Percentiles rank a stretch among this genome's conserved stretches.
Conservation (phyloP, 164 flowering plant genomes). For the Aristolochia contorta region DNA sequence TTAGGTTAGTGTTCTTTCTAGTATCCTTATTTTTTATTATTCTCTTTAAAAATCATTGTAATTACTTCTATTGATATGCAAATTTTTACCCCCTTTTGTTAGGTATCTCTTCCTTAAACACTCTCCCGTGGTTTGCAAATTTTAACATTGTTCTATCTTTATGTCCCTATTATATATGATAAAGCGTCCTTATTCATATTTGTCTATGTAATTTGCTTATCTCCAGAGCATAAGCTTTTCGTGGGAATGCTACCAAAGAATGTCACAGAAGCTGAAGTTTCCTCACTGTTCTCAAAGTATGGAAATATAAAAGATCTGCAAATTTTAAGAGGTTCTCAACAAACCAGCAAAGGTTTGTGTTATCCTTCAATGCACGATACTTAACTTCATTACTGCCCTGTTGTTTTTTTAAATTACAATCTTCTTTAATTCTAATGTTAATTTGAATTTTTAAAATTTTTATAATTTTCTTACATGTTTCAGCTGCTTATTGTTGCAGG, state of each 20-base stretch:
- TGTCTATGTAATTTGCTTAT: conserved; percentile 1
- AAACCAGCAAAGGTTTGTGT: conserved; percentile 79
- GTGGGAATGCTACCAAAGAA: conserved; percentile 99
- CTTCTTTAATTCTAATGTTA: background rate
- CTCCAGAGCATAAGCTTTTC: conserved; percentile 91
- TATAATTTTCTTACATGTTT: background rate
- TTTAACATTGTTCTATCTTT: background rate
- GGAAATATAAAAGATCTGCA: conserved; percentile 87
- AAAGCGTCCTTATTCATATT: background rate
- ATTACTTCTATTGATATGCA: background rate
- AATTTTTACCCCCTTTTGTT: background rate
- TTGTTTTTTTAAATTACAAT: background rate
- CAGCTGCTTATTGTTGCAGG: conserved; percentile 31
- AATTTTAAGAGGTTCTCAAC: conserved; percentile 89
- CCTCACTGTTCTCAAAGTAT: conserved; percentile 62
- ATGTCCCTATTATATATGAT: background rate
- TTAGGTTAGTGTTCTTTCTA: conserved; percentile 42
- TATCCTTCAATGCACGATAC: conserved; percentile 2
- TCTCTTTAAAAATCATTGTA: background rate
- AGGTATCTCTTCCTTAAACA: no score
- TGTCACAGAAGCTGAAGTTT: conserved; percentile 78
- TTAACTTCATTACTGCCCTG: background rate
- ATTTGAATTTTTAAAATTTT: background rate
- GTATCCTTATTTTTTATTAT: background rate
- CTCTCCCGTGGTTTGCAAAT: no score